Conservation (phyloP, 768 basidiomycete genomes). For the Boletus vinaceobasis region DNA sequence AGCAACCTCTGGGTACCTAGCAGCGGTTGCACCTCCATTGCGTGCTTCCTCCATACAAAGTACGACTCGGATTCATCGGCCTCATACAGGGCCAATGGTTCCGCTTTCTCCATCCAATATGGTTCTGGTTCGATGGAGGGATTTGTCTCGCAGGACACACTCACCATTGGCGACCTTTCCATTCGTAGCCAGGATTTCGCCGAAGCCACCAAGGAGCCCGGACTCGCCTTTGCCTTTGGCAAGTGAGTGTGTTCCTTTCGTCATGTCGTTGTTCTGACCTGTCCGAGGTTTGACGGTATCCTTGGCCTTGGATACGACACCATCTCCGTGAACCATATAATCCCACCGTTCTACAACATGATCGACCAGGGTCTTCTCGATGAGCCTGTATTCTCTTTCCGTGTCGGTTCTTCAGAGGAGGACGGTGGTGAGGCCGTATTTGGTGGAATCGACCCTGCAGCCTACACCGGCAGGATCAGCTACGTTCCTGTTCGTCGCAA, state of each 20-base stretch:
- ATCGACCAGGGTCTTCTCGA: slow-evolving; percentile 78
- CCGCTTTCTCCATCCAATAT: slow-evolving; percentile 87
- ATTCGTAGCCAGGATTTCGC: slow-evolving; percentile 84
- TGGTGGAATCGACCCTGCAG: slow-evolving; percentile 77
- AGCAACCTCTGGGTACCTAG: slow-evolving; percentile 96
- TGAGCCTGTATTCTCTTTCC: slow-evolving; percentile 90
- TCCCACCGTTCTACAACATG: slow-evolving; percentile 95
- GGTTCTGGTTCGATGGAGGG: slow-evolving; percentile 97
- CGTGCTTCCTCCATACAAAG: slow-evolving; percentile 92
- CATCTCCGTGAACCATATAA: slow-evolving; percentile 89
- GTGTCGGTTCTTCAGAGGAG: slow-evolving; percentile 77
- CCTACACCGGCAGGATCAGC: slow-evolving; percentile 74
- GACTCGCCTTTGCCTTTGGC: slow-evolving; percentile 95
- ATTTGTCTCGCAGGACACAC: slow-evolving; percentile 80
- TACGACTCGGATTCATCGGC: slow-evolving; percentile 79
- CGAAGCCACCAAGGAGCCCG: slow-evolving; percentile 94
- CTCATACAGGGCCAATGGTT: slow-evolving; percentile 86
- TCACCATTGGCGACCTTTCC: slow-evolving; percentile 78
- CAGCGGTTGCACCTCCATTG: slow-evolving; percentile 75
- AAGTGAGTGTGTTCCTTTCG: slow-evolving; percentile 51
- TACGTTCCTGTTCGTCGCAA: slow-evolving; percentile 93
- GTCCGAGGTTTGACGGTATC: slow-evolving; percentile 85
- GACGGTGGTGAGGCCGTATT: slow-evolving; percentile 92
- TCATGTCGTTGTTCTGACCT: neutral
- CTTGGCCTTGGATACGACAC: slow-evolving; percentile 93